Percentiles rank a stretch among this genome's conserved stretches.
Evolutionary conservation across 2,329 filamentous ascomycete genomes (phyloP).

Genomic region (Phoma sp.): DNA sequence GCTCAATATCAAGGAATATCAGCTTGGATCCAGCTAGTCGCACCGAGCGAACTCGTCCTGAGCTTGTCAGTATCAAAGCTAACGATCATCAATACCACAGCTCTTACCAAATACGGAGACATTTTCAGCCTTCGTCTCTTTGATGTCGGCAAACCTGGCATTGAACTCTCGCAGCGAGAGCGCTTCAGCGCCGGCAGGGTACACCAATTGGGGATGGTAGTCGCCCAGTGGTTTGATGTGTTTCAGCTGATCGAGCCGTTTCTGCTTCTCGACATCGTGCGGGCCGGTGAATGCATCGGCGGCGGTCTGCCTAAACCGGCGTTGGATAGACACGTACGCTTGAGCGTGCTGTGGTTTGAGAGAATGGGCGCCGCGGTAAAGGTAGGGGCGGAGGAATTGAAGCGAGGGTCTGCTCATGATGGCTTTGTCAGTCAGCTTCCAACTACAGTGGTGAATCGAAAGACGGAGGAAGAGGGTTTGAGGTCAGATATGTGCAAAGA

Average conservation of each 20-base stretch:
- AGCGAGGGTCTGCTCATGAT: conserved; percentile 58
- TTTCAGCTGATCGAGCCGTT: conserved; percentile 63
- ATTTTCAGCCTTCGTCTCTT: conserved; percentile 35
- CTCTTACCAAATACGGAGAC: conserved; percentile 48
- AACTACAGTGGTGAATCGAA: not conserved
- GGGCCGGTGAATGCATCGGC: conserved; percentile 38
- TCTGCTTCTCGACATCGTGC: conserved; percentile 57
- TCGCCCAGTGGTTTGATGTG: conserved; percentile 57
- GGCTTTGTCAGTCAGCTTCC: conserved; percentile 47
- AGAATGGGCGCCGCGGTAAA: conserved; percentile 53
- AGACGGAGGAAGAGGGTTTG: not conserved
- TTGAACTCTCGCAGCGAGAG: conserved; percentile 41
- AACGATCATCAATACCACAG: not conserved
- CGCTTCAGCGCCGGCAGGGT: conserved; percentile 23
- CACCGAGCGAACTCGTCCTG: conserved; percentile 77
- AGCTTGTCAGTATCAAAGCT: conserved; percentile 36
- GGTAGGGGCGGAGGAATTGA: conserved; percentile 65
- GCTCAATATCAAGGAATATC: conserved; percentile 81
- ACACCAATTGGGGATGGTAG: conserved; percentile 62
- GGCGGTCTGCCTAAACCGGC: conserved; percentile 35
- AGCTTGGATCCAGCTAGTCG: conserved; percentile 78
- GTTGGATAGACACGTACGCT: conserved; percentile 57
- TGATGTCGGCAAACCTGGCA: conserved; percentile 36
- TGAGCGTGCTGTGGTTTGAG: conserved; percentile 56
- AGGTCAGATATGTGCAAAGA: conserved; percentile 47